Percentiles rank a stretch among this genome's conserved stretches.
phyloP scores from a whole-genome alignment of 1,284 basidiomycete species.

The Trametes sp. region DNA sequence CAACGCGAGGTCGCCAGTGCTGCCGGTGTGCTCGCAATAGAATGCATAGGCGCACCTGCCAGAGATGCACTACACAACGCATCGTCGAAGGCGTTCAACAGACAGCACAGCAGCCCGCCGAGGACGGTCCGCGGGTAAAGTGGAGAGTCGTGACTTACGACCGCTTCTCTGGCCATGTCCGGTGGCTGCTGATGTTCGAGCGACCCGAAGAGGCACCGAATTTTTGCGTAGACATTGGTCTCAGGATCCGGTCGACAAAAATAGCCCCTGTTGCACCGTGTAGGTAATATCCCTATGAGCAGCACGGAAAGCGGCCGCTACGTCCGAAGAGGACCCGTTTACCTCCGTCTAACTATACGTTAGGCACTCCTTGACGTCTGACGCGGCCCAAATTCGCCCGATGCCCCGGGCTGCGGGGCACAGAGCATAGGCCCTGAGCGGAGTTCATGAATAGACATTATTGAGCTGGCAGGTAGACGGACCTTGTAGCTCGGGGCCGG shows the following conservation, averaged over 20 bases:
- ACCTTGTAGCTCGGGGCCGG: background rate
- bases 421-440: background rate
- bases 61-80: slow-evolving; percentile 12
- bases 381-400: background rate
- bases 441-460: background rate
- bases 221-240: slow-evolving; percentile 14
- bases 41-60: slow-evolving; percentile 9
- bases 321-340: slow-evolving; percentile 23
- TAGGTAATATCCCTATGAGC: background rate
- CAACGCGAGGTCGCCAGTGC: background rate
- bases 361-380: slow-evolving; percentile 6
- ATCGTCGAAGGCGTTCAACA: slow-evolving; percentile 22
- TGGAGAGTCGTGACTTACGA: background rate
- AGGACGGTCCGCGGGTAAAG: slow-evolving; percentile 19
- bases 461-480: background rate
- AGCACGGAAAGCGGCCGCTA: background rate
- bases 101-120: slow-evolving; percentile 13
- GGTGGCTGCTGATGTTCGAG: slow-evolving; percentile 15
- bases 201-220: slow-evolving; percentile 26
- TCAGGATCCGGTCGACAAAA: slow-evolving; percentile 18
- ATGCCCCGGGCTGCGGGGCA: background rate
- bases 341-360: background rate
- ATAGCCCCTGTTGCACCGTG: slow-evolving; percentile 11
- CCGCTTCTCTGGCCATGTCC: slow-evolving; percentile 4
- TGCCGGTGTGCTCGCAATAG: slow-evolving; percentile 7